Evolutionary conservation across 331 rosid species (phyloP), one percentile per base, ranked within the genome.

Genomic region (Prunus yedoensis): DNA sequence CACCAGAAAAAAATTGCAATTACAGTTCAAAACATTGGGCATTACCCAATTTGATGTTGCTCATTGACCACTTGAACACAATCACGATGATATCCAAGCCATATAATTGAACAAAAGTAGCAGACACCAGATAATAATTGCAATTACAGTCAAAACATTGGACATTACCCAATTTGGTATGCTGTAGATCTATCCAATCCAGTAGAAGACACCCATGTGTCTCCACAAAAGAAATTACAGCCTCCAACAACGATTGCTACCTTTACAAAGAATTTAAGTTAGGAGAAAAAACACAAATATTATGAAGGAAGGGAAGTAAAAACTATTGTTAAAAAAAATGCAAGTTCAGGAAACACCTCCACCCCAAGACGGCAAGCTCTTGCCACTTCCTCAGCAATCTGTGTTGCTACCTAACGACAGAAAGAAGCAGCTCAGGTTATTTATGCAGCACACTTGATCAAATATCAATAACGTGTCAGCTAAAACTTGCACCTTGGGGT

Each of bases 191-290:
- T 86, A 86, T 93, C 95, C 82, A 91, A 86, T 66, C 95, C 98
- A 58, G 98, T 91, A 13, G 95, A 54, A 58, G 85, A 85, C 61
- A 93, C 95, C 98, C 98, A 93, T 45, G 96, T 87, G 63, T 93
- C 91, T 81, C 95, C 96, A 80, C 96, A 93, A 77, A 93, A 93
- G 79, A 93, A 86, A 83, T 93, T 93, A 27, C 98, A 90, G 62
- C 96, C 96, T 57, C 98, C 98, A 76, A 93, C 93, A 79, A 93
- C 89, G 68, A 91, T 91, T 5, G 95, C 98, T 52, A 93, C 90
- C 95, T 93, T 62, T 62, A 62, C 21, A 30, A 32, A 16, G 21
- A 21, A 3, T 1, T 59, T 5, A 15, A 3, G 11, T 62, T 62
- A 6, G 0, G 45, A 59, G 53, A 56, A 18, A 43, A 41, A 62